Evolutionary conservation across 2,329 filamentous ascomycete species (phyloP), one percentile per base, ranked within the genome.

Genomic region (Sphaceloma murrayae): DNA sequence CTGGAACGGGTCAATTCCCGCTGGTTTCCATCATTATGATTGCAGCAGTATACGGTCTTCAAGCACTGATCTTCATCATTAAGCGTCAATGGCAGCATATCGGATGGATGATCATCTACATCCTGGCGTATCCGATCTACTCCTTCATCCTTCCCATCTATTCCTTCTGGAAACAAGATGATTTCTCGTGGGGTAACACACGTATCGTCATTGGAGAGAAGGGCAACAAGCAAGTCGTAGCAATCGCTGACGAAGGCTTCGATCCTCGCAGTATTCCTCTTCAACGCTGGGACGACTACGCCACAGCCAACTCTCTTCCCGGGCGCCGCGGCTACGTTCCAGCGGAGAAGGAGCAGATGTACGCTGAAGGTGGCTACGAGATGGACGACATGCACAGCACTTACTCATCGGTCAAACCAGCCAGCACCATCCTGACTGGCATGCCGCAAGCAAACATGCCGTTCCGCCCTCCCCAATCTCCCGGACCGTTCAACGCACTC

Each of bases 131-230:
- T 69, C 91, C 91, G 0, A 83, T 98, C 54, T 95, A 89, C 69
- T 91, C 82, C 3, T 85, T 98, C 56, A 61, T 93, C 51, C 75
- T 98, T 9, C 91, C 91, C 1, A 68, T 98, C 51, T 98, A 96
- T 69, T 94, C 89, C 0, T 98, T 98, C 80, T 98, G 91, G 91
- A 94, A 95, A 66, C 88, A 95, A 64, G 91, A 98, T 65, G 89
- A 98, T 67, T 98, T 98, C 73, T 81, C 81, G 2, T 98, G 91
- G 91, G 91, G 91, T 73, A 96, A 91, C 68, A 98, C 91, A 1
- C 87, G 91, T 75, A 79, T 98, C 52, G 91, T 98, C 53, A 84
- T 96, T 53, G 89, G 87, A 48, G 91, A 98, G 63, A 86, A 89
- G 63, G 89, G 88, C 51, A 77, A 76, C 60, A 94, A 94, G 68